Evolutionary conservation across 1,284 basidiomycete species (phyloP), one percentile per base, ranked within the genome.

Genomic region (Mycena citricolor): DNA sequence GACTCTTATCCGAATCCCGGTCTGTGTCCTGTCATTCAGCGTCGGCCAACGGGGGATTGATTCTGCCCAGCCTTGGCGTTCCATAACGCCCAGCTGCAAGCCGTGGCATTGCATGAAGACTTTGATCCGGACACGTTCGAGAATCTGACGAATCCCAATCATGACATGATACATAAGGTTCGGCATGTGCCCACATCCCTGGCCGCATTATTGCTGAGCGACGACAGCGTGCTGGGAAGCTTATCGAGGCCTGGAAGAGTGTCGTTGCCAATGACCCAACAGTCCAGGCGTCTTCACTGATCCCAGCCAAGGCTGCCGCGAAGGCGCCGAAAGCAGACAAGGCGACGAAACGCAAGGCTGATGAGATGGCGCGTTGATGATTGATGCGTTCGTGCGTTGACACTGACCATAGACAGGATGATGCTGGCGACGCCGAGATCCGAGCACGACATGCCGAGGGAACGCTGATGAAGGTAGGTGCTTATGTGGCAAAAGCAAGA

Each of bases 1-100:
- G 91, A 95, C 61, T 83, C 83, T 21, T 94, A 90, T 61, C 92
- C 92, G 2, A 99, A 98, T 64, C 95, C 95, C 55, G 78, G 92
- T 93, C 54, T 59, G 79, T 65, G 31, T 10, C 28, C 41, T 36
- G 41, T 41, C 16, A 6, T 26, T 12, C 11, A n/a, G 31, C 28
- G 1, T 16, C 22, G 4, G 20, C 23, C 8, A 20, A 4, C 4
- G 32, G 17, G 31, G 8, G 30, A 52, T 42, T 54, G 42, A 35
- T 52, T 44, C 20, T 25, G 17, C 13, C 12, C 39, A 85, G 83
- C 78, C 6, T 75, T 97, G 43, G 84, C 84, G 8, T 90, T 83
- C 57, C 92, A 97, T 62, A 93, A 95, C 61, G 85, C 81, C 8
- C 90, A 94, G 59, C 77, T 97, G 4, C 86, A 97, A 68, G 91